Evolutionary conservation across 2,329 filamentous ascomycete species (phyloP).

Genomic region (Cytospora leucostoma): DNA sequence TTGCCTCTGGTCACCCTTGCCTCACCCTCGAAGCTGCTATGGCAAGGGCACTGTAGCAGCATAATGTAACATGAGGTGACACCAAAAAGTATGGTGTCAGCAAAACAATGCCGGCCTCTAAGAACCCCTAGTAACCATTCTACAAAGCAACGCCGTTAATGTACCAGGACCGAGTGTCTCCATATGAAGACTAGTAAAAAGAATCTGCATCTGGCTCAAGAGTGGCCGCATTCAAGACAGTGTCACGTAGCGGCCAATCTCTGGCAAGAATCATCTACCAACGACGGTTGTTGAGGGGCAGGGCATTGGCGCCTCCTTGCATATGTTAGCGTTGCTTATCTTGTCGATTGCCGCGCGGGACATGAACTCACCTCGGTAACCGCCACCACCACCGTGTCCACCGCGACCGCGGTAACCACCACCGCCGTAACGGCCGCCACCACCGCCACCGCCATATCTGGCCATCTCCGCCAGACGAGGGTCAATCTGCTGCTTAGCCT

Average conservation of each 20-base stretch:
- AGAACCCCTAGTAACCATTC: constrained; percentile 23
- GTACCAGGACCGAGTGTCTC: constrained; percentile 23
- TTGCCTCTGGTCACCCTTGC: constrained; percentile 6
- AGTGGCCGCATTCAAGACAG: neutral
- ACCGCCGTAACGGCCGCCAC: constrained; percentile 71
- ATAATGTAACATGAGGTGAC: constrained; percentile 22
- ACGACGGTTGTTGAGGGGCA: constrained; percentile 52
- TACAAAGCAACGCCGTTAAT: constrained; percentile 28
- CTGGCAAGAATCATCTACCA: constrained; percentile 44
- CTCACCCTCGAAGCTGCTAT: constrained; percentile 5
- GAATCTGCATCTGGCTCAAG: constrained; percentile 9
- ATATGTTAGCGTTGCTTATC: constrained; percentile 21
- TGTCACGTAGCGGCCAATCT: neutral
- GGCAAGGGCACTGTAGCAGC: constrained; percentile 9
- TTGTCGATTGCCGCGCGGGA: constrained; percentile 17
- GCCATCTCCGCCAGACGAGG: constrained; percentile 95
- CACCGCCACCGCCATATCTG: constrained; percentile 84
- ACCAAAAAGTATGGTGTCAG: constrained; percentile 23
- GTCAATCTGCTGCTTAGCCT: constrained; percentile 98
- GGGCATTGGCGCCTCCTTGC: constrained; percentile 48
- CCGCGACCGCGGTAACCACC: constrained; percentile 69
- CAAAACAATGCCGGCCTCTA: constrained; percentile 27
- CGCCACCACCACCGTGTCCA: constrained; percentile 49
- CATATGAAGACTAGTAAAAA: constrained; percentile 13
- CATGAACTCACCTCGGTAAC: constrained; percentile 30